Base-by-base conservation (phyloP, 805 yeast genomes). In the Scheffersomyces coipomensis region DNA sequence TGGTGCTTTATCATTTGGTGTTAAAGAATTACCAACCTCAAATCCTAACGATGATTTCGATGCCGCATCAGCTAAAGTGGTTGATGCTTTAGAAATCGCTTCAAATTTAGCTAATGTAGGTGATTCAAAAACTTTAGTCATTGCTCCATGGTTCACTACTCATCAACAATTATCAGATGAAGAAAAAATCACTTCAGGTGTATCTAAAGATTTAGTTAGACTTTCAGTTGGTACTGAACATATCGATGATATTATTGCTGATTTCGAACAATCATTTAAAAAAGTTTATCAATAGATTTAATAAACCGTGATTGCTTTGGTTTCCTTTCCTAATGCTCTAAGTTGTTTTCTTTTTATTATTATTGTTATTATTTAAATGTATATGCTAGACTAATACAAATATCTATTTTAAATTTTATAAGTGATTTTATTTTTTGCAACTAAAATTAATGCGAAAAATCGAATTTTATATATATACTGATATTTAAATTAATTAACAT, bases 101-200 rank as follows among this genome's bases (percentile, higher is more conserved):
- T 84, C 96, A 23, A 87, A 89, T 71, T 79, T 93, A 60, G 98
- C 99, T 35, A 91, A 91, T 56, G 97, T 91, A 43, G 99, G 99
- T 60, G 99, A 91, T 58, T 83, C 91, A 36, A 93, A 91, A 73
- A 88, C 98, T 33, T 76, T 91, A 60, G 95, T 91, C 42, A 91
- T 91, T 64, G 90, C 97, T 39, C 99, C 99, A 49, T 90, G 84
- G 76, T 88, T 78, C 67, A 93, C 98, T 29, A 91, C 98, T 19
- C 99, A 91, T 67, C 90, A 88, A 62, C 98, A 93, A 71, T 76
- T 91, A 57, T 64, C 71, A 30, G 88, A 86, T 33, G 85, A 81
- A 48, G 97, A 88, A 71, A 88, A 87, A 68, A 40, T 67, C 30
- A 80, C 84, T 11, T 75, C 95, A 35, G 97, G 97, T 66, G 97